Base-by-base conservation (phyloP, 768 basidiomycete genomes). In the Kwoniella sp. region DNA sequence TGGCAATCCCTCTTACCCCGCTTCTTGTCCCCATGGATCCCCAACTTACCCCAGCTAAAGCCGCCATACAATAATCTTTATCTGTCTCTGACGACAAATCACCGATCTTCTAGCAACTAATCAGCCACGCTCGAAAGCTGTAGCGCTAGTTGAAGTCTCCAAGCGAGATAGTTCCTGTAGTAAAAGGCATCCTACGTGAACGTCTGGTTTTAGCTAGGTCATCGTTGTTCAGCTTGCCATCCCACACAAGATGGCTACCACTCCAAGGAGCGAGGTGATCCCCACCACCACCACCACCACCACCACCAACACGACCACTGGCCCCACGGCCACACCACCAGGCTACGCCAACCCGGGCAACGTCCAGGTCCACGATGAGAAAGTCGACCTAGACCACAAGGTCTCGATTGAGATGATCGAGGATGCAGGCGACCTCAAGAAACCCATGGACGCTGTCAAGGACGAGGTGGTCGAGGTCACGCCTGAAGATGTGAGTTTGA, bases 401-500 rank as follows among this genome's bases (percentile, higher is more conserved):
- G 34, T 38, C 4, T 57, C 55, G 11, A 57, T 57, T 22, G 55
- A 57, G 55, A 57, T 57, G 55, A 57, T 57, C 15, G 55, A 57
- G 22, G 55, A 57, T 57, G 55, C 55, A n/a, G 55, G 38, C 11
- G 55, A 45, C 22, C 25, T 57, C n/a, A 57, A 41, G 38, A 57
- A 57, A 28, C 55, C 55, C 22, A 45, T 57, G 15, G 55, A 57
- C 13, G 55, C 31, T 41, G 55, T 73, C 28, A 68, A 63, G 17
- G 72, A 71, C 34, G 68, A 73, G 54, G 63, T 68, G 9, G 41
- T 77, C 47, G 62, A 71, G 45, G 53, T 77, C 4, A 73, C 75
- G 13, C 69, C 70, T n/a, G 75, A 77, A 53, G 75, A 77, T 51
- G 75, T 77, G 59, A 77, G 75, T 64, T 15, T 34, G 12, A 15